Percentiles rank a stretch among this genome's conserved stretches.
Evolutionary conservation across 495 filamentous ascomycete species (phyloP).

Genomic region (Penicillium canariense): DNA sequence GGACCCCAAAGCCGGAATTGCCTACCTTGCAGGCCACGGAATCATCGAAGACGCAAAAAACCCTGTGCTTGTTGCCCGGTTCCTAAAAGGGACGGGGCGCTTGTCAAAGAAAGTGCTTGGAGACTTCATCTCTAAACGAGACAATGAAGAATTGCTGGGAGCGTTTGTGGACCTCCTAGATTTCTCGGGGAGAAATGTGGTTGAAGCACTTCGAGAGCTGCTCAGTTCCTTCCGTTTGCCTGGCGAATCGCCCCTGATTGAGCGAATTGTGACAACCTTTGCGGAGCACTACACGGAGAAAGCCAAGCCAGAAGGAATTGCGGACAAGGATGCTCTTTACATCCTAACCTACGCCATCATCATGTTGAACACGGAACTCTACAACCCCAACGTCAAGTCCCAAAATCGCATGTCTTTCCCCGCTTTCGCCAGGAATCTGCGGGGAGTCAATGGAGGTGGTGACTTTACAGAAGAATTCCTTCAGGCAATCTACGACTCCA

Average conservation of each 20-base stretch:
- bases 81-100: conserved; percentile 80
- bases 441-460: conserved; percentile 80
- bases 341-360: conserved; percentile 95
- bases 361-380: conserved; percentile 90
- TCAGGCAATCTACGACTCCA: conserved; percentile 84
- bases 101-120: conserved; percentile 89
- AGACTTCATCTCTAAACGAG: conserved; percentile 87
- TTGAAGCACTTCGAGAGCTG: conserved; percentile 84
- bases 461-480: conserved; percentile 87
- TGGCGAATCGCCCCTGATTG: conserved; percentile 89
- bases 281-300: conserved; percentile 80
- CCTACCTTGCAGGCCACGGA: conserved; percentile 76
- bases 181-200: conserved; percentile 80
- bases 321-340: conserved; percentile 84
- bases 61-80: conserved; percentile 69
- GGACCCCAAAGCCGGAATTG: conserved; percentile 84
- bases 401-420: conserved; percentile 74
- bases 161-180: conserved; percentile 84
- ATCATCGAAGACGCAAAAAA: conserved; percentile 76
- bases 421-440: conserved; percentile 83
- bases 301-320: conserved; percentile 69
- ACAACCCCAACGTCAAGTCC: conserved; percentile 86
- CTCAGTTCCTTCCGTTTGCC: conserved; percentile 92
- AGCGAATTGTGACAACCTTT: conserved; percentile 85
- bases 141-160: conserved; percentile 74